Evolutionary conservation across 2,329 filamentous ascomycete genomes (phyloP), one percentile per base, ranked within the genome.

Genomic region (Fusarium setosum): DNA sequence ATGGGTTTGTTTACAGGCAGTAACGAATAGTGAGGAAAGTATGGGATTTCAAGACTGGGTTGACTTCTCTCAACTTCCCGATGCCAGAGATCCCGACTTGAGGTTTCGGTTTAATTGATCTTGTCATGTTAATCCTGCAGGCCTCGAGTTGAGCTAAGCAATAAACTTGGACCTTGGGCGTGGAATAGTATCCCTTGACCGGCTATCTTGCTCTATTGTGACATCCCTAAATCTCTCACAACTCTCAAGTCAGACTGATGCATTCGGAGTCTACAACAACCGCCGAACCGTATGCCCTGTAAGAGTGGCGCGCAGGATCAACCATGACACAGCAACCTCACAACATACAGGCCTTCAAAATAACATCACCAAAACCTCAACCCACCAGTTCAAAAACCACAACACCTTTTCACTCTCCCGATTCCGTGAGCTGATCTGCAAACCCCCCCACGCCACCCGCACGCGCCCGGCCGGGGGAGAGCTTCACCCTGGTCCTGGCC

Each of bases 371-470:
- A 11, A 37, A 48, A 42, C 35, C 6, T 6, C 10, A 13, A 3
- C 47, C 17, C 55, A 52, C 29, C n/a, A n/a, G n/a, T n/a, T n/a
- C n/a, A n/a, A 32, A 18, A 31, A 24, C 23, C 40, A 26, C 48
- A 40, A 51, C 48, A 40, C 48, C n/a, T 13, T 44, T 15, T 6
- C 11, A 12, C 42, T 35, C 40, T 35, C 40, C 48, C 21, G 23
- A 23, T 40, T 40, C 11, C 23, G 48, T 40, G 48, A 40, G 34
- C 48, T 51, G 48, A 51, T 51, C 34, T 21, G 17, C 4, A 31
- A 40, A 21, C 56, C 58, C 56, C 58, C 56, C 23, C 17, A 38
- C 56, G 48, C 48, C 40, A 60, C 52, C 18, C 5, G 9, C 18
- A 17, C 32, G 12, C 29, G 17, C 18, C n/a, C 11, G 26, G 26